These are phyloP conservation scores for Cladobotryum protrusum DNA, from an alignment of 2,329 filamentous ascomycete genomes.

Conservation along the genomic window DNA sequence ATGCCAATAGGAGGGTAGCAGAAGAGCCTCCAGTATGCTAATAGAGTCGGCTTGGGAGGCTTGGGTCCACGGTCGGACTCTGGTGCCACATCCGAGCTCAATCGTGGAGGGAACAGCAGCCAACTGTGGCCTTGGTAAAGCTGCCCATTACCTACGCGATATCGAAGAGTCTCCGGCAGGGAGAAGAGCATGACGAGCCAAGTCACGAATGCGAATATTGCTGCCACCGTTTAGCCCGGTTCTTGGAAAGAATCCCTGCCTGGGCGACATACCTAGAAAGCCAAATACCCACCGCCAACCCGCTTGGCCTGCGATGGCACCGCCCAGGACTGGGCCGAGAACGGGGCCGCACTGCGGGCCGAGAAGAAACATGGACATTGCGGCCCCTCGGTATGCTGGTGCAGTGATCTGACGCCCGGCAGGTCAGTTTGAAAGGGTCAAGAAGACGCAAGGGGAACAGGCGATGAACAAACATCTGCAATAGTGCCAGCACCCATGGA, in stretches of 20 bases:
- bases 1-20: slow-evolving; percentile 28
- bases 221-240: slow-evolving; percentile 12
- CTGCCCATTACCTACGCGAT: slow-evolving; percentile 37
- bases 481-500: slow-evolving; percentile 39
- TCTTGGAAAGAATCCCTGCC: background rate
- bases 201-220: slow-evolving; percentile 25
- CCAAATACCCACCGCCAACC: slow-evolving; percentile 41
- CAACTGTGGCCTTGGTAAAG: slow-evolving; percentile 16
- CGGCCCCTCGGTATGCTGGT: slow-evolving; percentile 31
- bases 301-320: slow-evolving; percentile 27
- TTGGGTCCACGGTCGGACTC: slow-evolving; percentile 20
- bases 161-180: slow-evolving; percentile 40
- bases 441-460: background rate
- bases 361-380: slow-evolving; percentile 36
- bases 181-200: slow-evolving; percentile 25
- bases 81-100: slow-evolving; percentile 19
- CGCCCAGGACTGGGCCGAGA: slow-evolving; percentile 37
- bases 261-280: slow-evolving; percentile 23
- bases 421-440: too few relatives aligned
- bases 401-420: slow-evolving; percentile 21
- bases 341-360: slow-evolving; percentile 40
- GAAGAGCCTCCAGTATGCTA: slow-evolving; percentile 24
- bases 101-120: slow-evolving; percentile 17
- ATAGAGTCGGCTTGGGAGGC: slow-evolving; percentile 23
- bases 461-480: slow-evolving; percentile 25